Evolutionary conservation across 2,329 filamentous ascomycete species (phyloP), one percentile per base, ranked within the genome.

Genomic region (Nothopassalora personata): DNA sequence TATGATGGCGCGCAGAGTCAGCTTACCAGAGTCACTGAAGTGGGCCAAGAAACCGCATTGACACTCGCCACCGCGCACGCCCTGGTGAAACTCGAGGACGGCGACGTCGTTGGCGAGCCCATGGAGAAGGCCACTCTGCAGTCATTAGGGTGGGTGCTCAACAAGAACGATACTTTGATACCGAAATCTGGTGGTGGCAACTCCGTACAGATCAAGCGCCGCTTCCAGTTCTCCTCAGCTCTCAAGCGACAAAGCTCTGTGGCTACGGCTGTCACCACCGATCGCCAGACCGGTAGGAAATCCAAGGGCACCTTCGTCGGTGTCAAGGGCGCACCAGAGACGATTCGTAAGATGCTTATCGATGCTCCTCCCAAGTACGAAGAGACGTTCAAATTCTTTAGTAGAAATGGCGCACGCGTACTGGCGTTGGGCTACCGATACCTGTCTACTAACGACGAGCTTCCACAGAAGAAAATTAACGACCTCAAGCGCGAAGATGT

Each of bases 371-470:
- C 85, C 1, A 86, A 96, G 72, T 99, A 99, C 70, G 94, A 99
- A 73, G 94, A 97, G 77, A 99, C 94, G 0, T 99, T 86, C 83
- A 99, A 97, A 76, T 91, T 96, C 77, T 99, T 97, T 71, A 97
- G 93, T 56, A 86, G 94, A 64, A 96, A 95, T 68, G 94, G 94
- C 67, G 95, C 91, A 47, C 89, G 94, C 79, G 94, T 99, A 13
- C 83, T 99, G 39, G 91, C 93, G 51, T 83, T 99, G 46, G 94
- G 89, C 39, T 97, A 95, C 80, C 97, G 97, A 79, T 91, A 92
- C 72, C 82, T 99, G 13, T 88, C 91, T 1, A 79, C 82, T 3
- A 91, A 95, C 47, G 82, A 85, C 39, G 94, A 99, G 71, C 82
- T 97, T 61, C 88, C 91, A 47, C 84, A 90, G 66, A 83, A 84